These are phyloP conservation scores for Drechslerella stenobrocha DNA, from an alignment of 2,329 filamentous ascomycete genomes.

Conservation along the genomic window DNA sequence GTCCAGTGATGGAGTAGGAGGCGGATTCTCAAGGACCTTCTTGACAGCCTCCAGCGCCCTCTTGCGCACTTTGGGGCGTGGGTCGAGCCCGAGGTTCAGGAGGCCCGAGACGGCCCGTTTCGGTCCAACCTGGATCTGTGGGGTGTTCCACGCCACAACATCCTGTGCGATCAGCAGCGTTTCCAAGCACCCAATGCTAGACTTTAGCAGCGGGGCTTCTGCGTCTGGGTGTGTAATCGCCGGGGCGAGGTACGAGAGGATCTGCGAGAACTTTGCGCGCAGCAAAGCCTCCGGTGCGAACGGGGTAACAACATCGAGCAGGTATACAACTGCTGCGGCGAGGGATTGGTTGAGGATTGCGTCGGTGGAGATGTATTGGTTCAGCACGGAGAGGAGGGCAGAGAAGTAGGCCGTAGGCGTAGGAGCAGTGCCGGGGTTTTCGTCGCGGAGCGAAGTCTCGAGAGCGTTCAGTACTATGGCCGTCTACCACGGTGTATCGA, in stretches of 20 bases:
- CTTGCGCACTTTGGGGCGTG: constrained; percentile 89
- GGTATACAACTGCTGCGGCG: constrained; percentile 84
- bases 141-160: constrained; percentile 80
- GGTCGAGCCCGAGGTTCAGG: constrained; percentile 80
- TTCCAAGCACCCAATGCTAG: constrained; percentile 90
- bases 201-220: constrained; percentile 81
- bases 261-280: constrained; percentile 91
- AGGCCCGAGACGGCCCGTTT: constrained; percentile 84
- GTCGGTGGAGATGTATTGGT: constrained; percentile 69
- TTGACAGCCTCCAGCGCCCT: constrained; percentile 85
- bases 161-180: constrained; percentile 90
- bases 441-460: constrained; percentile 86
- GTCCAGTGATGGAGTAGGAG: constrained; percentile 87
- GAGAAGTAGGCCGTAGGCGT: constrained; percentile 93
- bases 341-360: constrained; percentile 78
- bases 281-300: constrained; percentile 83
- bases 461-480: constrained; percentile 85
- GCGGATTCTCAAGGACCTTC: constrained; percentile 78
- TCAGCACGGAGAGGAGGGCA: constrained; percentile 84
- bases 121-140: constrained; percentile 79
- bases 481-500: constrained; percentile 61
- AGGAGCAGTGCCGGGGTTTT: constrained; percentile 70
- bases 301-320: constrained; percentile 88
- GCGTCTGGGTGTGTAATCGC: constrained; percentile 77
- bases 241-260: constrained; percentile 81